Conservation (phyloP, 2,329 filamentous ascomycete genomes). For the Leptographium radiaticola region DNA sequence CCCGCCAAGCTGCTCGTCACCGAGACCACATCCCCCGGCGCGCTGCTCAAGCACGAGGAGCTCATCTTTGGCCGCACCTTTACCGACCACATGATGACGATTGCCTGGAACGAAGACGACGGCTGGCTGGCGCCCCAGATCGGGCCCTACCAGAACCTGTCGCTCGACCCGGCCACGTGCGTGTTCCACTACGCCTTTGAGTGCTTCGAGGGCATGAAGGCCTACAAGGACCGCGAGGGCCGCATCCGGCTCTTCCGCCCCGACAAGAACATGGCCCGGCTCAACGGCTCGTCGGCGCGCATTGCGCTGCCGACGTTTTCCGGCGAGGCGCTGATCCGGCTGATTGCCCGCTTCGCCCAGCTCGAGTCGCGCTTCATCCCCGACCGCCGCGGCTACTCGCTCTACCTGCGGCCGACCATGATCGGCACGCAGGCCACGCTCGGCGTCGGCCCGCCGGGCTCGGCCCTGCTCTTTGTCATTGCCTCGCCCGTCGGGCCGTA, state of each 20-base stretch:
- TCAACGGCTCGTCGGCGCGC: constrained; percentile 83
- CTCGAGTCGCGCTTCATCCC: constrained; percentile 87
- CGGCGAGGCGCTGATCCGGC: constrained; percentile 56
- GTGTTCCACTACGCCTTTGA: constrained; percentile 98
- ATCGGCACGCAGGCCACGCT: constrained; percentile 94
- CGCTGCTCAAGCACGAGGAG: constrained; percentile 59
- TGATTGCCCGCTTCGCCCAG: constrained; percentile 69
- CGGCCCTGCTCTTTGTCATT: constrained; percentile 86
- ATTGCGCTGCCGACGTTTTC: constrained; percentile 89
- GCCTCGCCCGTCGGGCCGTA: constrained; percentile 94
- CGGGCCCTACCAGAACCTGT: constrained; percentile 90
- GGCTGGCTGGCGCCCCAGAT: constrained; percentile 81
- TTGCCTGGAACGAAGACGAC: constrained; percentile 78
- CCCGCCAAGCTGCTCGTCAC: constrained; percentile 62
- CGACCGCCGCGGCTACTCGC: constrained; percentile 71
- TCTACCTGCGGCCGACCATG: constrained; percentile 92
- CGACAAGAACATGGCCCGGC: constrained; percentile 86
- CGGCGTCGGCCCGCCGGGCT: constrained; percentile 83
- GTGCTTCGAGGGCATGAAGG: constrained; percentile 99
- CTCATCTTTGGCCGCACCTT: constrained; percentile 86
- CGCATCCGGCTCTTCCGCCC: constrained; percentile 81
- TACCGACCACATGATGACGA: constrained; percentile 93
- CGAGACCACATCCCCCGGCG: constrained; percentile 63
- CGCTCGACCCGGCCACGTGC: constrained; percentile 87
- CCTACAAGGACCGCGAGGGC: constrained; percentile 78